Conservation (phyloP, 225 moss, liverwort and hornwort genomes). For the Pleurozium schreberi region DNA sequence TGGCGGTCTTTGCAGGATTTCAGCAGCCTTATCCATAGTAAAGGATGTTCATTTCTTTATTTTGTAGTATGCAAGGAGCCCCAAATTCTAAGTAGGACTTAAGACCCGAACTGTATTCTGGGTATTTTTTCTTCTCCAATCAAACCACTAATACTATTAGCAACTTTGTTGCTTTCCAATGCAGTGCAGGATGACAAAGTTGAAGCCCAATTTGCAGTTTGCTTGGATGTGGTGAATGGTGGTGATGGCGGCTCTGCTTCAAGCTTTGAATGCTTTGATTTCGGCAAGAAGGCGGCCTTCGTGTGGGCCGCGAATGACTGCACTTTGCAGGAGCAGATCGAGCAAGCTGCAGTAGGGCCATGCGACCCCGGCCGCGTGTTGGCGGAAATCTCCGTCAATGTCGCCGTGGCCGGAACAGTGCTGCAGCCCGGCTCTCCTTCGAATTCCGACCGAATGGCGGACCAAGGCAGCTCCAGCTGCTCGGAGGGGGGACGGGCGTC, state of each 20-base stretch:
- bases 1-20: neutral
- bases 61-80: neutral
- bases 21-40: neutral
- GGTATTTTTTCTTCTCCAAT: neutral
- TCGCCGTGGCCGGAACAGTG: neutral
- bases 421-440: conserved; percentile 8
- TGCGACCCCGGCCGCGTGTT: conserved; percentile 1
- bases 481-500: conserved; percentile 24
- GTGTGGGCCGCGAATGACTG: conserved; percentile 30
- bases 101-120: neutral
- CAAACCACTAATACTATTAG: neutral
- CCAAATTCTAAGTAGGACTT: neutral
- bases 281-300: conserved; percentile 18
- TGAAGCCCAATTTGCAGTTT: neutral
- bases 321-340: conserved; percentile 6
- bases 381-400: conserved; percentile 5
- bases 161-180: neutral
- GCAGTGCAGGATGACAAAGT: neutral
- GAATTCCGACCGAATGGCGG: conserved; percentile 11
- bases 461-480: neutral
- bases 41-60: neutral
- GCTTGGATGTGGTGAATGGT: neutral
- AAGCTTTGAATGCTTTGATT: neutral
- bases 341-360: neutral
- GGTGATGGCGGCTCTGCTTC: conserved; percentile 1